These are phyloP conservation scores for Citrullus colocynthis DNA, from an alignment of 306 rosid genomes.

Conservation along the genomic window DNA sequence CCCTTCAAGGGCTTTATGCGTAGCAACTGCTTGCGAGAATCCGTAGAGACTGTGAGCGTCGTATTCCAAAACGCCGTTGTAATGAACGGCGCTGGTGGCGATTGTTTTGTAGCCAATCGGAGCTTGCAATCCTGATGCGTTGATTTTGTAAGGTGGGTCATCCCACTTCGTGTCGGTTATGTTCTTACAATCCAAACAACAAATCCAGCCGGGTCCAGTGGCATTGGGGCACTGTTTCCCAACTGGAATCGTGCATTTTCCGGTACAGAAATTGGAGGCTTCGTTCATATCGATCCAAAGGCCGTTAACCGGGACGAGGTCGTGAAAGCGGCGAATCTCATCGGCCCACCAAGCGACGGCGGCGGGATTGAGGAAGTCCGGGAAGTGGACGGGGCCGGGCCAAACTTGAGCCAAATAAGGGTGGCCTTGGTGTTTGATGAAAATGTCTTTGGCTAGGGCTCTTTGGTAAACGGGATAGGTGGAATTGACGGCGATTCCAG, in stretches of 20 bases:
- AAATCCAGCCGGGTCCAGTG: constrained; percentile 68
- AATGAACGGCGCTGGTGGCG: constrained; percentile 84
- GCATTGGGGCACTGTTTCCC: constrained; percentile 54
- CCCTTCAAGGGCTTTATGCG: constrained; percentile 68
- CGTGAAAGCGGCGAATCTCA: constrained; percentile 78
- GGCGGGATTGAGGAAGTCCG: constrained; percentile 85
- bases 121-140: constrained; percentile 66
- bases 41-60: constrained; percentile 95
- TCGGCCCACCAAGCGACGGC: constrained; percentile 89
- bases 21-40: constrained; percentile 69
- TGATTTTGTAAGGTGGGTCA: constrained; percentile 86
- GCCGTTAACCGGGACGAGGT: constrained; percentile 84
- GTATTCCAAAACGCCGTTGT: constrained; percentile 74
- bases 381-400: constrained; percentile 93
- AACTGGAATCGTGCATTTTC: constrained; percentile 64
- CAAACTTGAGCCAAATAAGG: constrained; percentile 87
- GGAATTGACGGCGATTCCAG: constrained; percentile 62
- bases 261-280: constrained; percentile 74
- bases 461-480: constrained; percentile 67
- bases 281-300: constrained; percentile 98
- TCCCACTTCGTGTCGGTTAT: constrained; percentile 82
- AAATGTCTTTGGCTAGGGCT: constrained; percentile 64
- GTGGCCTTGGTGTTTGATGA: constrained; percentile 69
- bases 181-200: constrained; percentile 91
- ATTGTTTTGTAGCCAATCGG: constrained; percentile 84